Evolutionary conservation across 2,329 filamentous ascomycete genomes (phyloP), one percentile per base, ranked within the genome.

Genomic region (Ampelomyces quisqualis): DNA sequence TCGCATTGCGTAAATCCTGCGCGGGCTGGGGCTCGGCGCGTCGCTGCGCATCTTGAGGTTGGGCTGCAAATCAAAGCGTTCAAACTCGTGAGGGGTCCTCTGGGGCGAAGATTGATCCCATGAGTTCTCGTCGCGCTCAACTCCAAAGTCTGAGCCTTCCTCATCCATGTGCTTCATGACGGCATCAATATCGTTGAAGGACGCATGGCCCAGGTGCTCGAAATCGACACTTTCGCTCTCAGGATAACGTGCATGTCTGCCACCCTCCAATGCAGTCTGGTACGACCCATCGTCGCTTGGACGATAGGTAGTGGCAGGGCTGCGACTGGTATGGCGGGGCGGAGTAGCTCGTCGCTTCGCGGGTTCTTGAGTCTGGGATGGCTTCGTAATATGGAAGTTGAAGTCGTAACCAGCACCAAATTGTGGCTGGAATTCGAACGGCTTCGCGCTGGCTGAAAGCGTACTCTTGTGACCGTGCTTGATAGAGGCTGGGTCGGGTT

Each of bases 101-200:
- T 60, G 55, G 29, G 53, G 57, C 39, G 63, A 65, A 9, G 62
- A 63, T 10, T 63, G 57, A 18, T 65, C 64, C 59, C 67, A 70
- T 29, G 65, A 60, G n/a, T 76, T 72, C 10, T 74, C 65, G 6
- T 71, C 72, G 58, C 82, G 84, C 60, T 89, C 87, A 44, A 89
- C 80, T 9, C 87, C 87, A 64, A 86, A 80, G 36, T 85, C 82
- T 2, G 85, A 86, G 51, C 89, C 82, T 33, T 77, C 80, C 43
- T 84, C 79, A 56, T 89, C 85, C 56, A 96, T 78, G 45, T 93
- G 85, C 51, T 85, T 81, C 89, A 97, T 95, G 37, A 96, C 83
- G 30, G 86, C 88, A 71, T 96, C 90, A 58, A 96, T 90, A 62
- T 96, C 90, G 53, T 91, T 85, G 55, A 88, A 88, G 0, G 84